A percentile compares a stretch with the other conserved stretches of the same genome.
Conservation (phyloP, 305 asterid genomes). For the Plantago coronopus region DNA sequence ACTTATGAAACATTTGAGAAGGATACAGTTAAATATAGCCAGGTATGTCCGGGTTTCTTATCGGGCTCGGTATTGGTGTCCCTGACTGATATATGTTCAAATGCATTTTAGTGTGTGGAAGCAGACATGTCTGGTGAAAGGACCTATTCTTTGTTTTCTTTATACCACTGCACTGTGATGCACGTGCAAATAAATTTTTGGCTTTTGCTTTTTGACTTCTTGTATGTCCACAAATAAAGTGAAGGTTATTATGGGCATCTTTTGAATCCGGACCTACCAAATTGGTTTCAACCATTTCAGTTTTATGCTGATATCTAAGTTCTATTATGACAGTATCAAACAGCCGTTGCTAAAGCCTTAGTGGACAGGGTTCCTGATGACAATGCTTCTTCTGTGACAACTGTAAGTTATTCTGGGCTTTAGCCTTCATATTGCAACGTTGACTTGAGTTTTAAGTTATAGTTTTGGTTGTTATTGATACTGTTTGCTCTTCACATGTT, state of each 20-base stretch:
- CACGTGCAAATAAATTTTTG: too few species aligned
- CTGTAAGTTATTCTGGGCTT: slow-evolving; percentile 44
- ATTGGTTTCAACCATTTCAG: too few species aligned
- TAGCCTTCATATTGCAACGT: slow-evolving; percentile 8
- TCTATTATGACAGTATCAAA: slow-evolving; percentile 69
- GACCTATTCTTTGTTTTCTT: too few species aligned
- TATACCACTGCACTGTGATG: too few species aligned
- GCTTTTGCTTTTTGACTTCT: too few species aligned
- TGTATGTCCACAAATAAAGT: too few species aligned
- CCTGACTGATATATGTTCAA: too few species aligned
- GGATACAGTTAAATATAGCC: slow-evolving; percentile 78
- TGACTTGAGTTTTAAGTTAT: slow-evolving; percentile 7
- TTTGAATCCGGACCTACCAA: too few species aligned
- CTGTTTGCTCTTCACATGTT: slow-evolving; percentile 24
- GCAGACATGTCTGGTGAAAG: too few species aligned
- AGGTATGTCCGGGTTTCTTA: slow-evolving; percentile 38
- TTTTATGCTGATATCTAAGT: slow-evolving; percentile 19
- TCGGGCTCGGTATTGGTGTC: too few species aligned
- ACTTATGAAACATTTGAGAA: slow-evolving; percentile 95
- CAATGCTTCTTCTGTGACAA: slow-evolving; percentile 57
- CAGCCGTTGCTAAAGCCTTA: slow-evolving; percentile 90
- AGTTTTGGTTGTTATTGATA: slow-evolving; percentile 5
- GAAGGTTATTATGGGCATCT: too few species aligned
- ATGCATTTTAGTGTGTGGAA: too few species aligned
- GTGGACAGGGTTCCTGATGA: slow-evolving; percentile 87